Evolutionary conservation across 306 rosid genomes (phyloP), one percentile per base, ranked within the genome.

Genomic region (Gastrolobium bilobum): DNA sequence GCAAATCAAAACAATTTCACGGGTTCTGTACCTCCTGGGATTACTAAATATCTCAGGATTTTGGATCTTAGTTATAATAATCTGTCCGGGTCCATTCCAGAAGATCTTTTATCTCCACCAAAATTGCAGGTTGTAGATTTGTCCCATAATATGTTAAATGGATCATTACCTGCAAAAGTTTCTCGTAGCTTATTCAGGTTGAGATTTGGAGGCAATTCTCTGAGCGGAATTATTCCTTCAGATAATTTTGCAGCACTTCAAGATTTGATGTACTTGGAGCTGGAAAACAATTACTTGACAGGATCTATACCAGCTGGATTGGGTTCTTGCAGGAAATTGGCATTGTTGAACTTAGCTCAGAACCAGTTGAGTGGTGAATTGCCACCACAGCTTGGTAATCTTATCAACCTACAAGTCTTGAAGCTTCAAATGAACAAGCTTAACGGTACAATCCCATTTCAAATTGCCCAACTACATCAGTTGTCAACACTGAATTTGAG

Each of bases 21-120:
- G 0, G 96, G 97, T 67, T 0, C 59, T 37, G 31, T 95, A 52
- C 97, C 98, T 14, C 5, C 11, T 4, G 86, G 84, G n/a, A 79
- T 90, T 61, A 86, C 98, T 39, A 80, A 20, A 1, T 10, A 42
- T 86, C 90, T 95, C 33, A 70, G 0, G 0, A 57, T 14, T 75
- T 84, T 95, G 72, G 99, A 91, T 82, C 91, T 93, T 14, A 93
- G 94, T 73, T 92, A 72, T 44, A 92, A 91, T 60, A 4, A 0
- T 0, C 78, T 93, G 30, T 44, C 4, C 37, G 93, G 86, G 67
- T 4, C 33, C 8, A 86, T 95, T 83, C 94, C 98, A 15, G 7
- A 62, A 43, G 87, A 54, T 48, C 81, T 93, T 60, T 64, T 95
- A 72, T 87, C 91, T 39, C 84, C 82, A 43, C 1, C 10, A 3